phyloP scores from a whole-genome alignment of 768 basidiomycete species.

The Leccinum ochraceum region DNA sequence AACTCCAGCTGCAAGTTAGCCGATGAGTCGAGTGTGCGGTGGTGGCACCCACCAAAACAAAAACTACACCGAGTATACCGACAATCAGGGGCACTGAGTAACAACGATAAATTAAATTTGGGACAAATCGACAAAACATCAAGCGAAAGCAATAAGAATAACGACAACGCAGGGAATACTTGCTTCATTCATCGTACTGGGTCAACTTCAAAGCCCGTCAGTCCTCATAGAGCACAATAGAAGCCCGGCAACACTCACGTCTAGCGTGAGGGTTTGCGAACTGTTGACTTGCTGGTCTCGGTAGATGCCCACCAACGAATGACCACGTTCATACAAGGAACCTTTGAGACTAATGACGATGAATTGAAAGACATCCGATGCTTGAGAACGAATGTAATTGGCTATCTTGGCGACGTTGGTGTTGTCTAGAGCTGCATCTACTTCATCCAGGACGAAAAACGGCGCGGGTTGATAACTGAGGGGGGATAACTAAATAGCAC shows the following conservation, averaged over 20 bases:
- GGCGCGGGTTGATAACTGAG: conserved; percentile 91
- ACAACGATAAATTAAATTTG: not conserved
- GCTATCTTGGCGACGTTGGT: conserved; percentile 98
- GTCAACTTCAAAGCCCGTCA: conserved; percentile 25
- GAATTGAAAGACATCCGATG: conserved; percentile 88
- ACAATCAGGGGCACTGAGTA: not conserved
- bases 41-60: not conserved
- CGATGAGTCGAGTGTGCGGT: not conserved
- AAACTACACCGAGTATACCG: conserved; percentile 2
- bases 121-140: conserved; percentile 3
- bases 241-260: conserved; percentile 50
- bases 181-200: conserved; percentile 29
- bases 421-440: conserved; percentile 96
- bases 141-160: conserved; percentile 28
- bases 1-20: too few relatives aligned
- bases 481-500: not conserved
- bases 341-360: conserved; percentile 97
- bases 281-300: conserved; percentile 94
- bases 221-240: conserved; percentile 1
- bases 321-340: conserved; percentile 86
- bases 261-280: conserved; percentile 87
- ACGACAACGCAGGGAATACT: conserved; percentile 8
- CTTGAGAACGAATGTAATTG: conserved; percentile 85
- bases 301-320: conserved; percentile 91
- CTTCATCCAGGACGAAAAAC: conserved; percentile 98